A percentile compares a stretch with the other conserved stretches of the same genome.
Conservation (phyloP, 495 filamentous ascomycete genomes). For the Bacidia gigantensis region DNA sequence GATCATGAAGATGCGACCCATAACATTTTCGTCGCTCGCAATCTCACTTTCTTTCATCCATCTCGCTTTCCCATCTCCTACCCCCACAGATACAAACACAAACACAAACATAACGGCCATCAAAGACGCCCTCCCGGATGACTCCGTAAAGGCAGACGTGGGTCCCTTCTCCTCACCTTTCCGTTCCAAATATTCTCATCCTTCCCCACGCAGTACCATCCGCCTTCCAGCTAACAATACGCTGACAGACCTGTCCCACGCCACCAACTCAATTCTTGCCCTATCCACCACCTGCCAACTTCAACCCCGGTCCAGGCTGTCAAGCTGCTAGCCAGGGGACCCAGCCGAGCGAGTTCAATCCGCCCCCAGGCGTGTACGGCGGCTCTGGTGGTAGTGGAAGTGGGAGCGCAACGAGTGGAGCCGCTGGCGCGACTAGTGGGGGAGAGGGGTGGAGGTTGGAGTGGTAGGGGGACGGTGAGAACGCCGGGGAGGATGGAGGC, state of each 20-base stretch:
- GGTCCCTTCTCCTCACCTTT: not conserved
- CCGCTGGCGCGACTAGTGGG: not conserved
- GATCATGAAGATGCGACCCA: not conserved
- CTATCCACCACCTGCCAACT: constrained; percentile 13
- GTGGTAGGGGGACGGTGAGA: too few relatives aligned
- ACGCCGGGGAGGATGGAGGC: not conserved
- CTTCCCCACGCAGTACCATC: constrained; percentile 14
- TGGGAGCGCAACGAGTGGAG: constrained; percentile 5
- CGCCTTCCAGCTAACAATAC: not conserved
- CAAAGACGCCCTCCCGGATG: constrained; percentile 1
- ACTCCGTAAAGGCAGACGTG: constrained; percentile 2
- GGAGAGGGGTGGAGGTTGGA: not conserved
- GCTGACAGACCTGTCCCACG: constrained; percentile 9
- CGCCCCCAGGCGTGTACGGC: constrained; percentile 12
- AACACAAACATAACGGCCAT: not conserved
- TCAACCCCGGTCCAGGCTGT: constrained; percentile 8
- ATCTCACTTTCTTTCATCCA: not conserved
- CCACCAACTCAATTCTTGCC: constrained; percentile 16
- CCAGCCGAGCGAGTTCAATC: constrained; percentile 14
- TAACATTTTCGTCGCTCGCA: not conserved
- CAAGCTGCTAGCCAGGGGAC: constrained; percentile 8
- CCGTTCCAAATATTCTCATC: too few relatives aligned
- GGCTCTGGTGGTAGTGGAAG: not conserved
- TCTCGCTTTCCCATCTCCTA: not conserved
- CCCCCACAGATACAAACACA: not conserved